A percentile compares a stretch with the other conserved stretches of the same genome.
phyloP scores from a whole-genome alignment of 345 rosid species.

The Nephelium lappaceum region DNA sequence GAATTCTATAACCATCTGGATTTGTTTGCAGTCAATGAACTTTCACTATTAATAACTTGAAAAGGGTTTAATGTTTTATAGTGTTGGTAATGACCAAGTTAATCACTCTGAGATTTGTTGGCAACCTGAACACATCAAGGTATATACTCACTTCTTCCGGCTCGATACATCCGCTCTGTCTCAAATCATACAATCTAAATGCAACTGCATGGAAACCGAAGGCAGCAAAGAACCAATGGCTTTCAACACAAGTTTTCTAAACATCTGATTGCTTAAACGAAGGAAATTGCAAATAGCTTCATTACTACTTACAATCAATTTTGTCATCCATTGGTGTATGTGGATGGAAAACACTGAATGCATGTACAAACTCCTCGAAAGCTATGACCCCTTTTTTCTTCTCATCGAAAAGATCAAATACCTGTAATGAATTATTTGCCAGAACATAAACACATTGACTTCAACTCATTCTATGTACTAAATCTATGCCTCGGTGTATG shows the following conservation, averaged over 20 bases:
- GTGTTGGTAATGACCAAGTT: not conserved
- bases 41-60: too few relatives aligned
- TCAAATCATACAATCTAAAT: slow-evolving; percentile 45
- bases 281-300: not conserved
- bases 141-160: slow-evolving; percentile 40
- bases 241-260: not conserved
- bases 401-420: slow-evolving; percentile 42
- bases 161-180: slow-evolving; percentile 41
- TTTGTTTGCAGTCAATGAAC: too few relatives aligned
- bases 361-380: slow-evolving; percentile 40
- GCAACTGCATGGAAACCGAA: slow-evolving; percentile 37
- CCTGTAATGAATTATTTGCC: slow-evolving; percentile 17
- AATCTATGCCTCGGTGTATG: not conserved
- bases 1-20: too few relatives aligned
- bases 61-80: too few relatives aligned
- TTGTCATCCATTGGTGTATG: slow-evolving; percentile 32
- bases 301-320: slow-evolving; percentile 35
- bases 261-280: not conserved
- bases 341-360: slow-evolving; percentile 42
- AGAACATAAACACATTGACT: not conserved
- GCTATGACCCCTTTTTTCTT: slow-evolving; percentile 42
- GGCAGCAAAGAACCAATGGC: not conserved
- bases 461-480: not conserved
- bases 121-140: not conserved
- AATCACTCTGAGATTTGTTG: not conserved